A percentile compares a stretch with the other conserved stretches of the same genome.
phyloP scores from a whole-genome alignment of 1,284 basidiomycete genomes.

The Ustanciosporium gigantosporum region DNA sequence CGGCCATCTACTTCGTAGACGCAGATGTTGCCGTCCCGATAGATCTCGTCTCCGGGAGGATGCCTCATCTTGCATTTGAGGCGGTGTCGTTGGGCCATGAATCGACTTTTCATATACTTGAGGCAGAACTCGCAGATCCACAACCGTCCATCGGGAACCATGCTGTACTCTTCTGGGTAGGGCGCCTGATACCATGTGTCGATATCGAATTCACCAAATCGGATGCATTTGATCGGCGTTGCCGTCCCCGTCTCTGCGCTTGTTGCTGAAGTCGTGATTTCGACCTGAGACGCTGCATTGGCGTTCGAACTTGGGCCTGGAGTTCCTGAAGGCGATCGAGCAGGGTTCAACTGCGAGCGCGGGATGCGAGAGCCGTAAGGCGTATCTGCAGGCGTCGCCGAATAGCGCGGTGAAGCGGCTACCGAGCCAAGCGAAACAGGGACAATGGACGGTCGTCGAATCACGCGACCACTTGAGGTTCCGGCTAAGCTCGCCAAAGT shows the following conservation, averaged over 20 bases:
- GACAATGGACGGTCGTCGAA: slow-evolving; percentile 4
- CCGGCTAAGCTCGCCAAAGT: slow-evolving; percentile 34
- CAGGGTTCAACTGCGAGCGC: slow-evolving; percentile 15
- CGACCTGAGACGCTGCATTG: slow-evolving; percentile 17
- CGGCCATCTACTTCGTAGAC: slow-evolving; percentile 98
- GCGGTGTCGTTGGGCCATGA: slow-evolving; percentile 83
- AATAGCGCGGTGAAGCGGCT: not conserved
- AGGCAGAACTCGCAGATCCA: slow-evolving; percentile 99
- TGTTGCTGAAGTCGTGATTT: slow-evolving; percentile 28
- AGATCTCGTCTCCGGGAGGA: slow-evolving; percentile 98
- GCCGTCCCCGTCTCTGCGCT: slow-evolving; percentile 51
- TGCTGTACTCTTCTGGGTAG: slow-evolving; percentile 95
- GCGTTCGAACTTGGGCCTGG: slow-evolving; percentile 4
- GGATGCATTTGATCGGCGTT: slow-evolving; percentile 66
- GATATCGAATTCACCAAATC: slow-evolving; percentile 92
- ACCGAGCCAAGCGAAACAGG: not conserved
- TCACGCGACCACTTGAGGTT: slow-evolving; percentile 13
- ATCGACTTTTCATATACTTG: slow-evolving; percentile 96
- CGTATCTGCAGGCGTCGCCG: slow-evolving; percentile 3
- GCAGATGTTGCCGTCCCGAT: slow-evolving; percentile 82
- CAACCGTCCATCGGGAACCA: slow-evolving; percentile 85
- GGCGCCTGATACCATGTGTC: slow-evolving; percentile 99
- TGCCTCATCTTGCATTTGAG: slow-evolving; percentile 88
- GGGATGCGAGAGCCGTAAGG: slow-evolving; percentile 21
- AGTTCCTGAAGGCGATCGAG: slow-evolving; percentile 11